A percentile compares a stretch with the other conserved stretches of the same genome.
Conservation (phyloP, 2,329 filamentous ascomycete genomes). For the Trichoderma sp. region DNA sequence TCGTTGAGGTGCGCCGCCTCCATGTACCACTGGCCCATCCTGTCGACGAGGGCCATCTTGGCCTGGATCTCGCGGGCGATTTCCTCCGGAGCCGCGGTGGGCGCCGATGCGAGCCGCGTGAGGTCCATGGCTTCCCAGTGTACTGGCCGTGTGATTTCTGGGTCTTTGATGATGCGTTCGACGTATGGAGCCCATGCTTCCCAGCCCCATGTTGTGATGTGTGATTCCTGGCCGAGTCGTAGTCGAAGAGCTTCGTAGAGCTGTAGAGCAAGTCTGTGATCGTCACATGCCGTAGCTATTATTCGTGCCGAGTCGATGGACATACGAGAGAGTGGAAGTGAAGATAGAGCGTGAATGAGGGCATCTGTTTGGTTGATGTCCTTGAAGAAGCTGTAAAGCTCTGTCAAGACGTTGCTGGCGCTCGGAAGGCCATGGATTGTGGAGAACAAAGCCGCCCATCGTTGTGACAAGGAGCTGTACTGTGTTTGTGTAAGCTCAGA, state of each 20-base stretch:
- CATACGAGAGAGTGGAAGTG: constrained; percentile 5
- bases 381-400: constrained; percentile 21
- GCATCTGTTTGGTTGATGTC: constrained; percentile 21
- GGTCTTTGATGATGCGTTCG: constrained; percentile 35
- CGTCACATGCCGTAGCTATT: constrained; percentile 23
- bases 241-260: constrained; percentile 25
- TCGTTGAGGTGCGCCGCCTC: constrained; percentile 29
- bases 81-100: background rate
- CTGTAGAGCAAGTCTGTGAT: constrained; percentile 28
- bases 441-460: constrained; percentile 24
- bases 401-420: constrained; percentile 7
- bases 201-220: constrained; percentile 32
- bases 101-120: background rate
- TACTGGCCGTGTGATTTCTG: constrained; percentile 23
- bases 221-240: background rate
- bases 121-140: constrained; percentile 33
- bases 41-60: constrained; percentile 31
- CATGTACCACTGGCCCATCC: constrained; percentile 33
- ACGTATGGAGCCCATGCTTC: constrained; percentile 33
- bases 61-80: constrained; percentile 20
- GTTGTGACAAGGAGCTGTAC: constrained; percentile 21
- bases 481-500: constrained; percentile 16
- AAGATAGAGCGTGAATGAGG: constrained; percentile 16
- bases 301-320: constrained; percentile 20
- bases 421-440: constrained; percentile 11